Evolutionary conservation across 768 basidiomycete species (phyloP).

Genomic region (Auriculariales sp.): DNA sequence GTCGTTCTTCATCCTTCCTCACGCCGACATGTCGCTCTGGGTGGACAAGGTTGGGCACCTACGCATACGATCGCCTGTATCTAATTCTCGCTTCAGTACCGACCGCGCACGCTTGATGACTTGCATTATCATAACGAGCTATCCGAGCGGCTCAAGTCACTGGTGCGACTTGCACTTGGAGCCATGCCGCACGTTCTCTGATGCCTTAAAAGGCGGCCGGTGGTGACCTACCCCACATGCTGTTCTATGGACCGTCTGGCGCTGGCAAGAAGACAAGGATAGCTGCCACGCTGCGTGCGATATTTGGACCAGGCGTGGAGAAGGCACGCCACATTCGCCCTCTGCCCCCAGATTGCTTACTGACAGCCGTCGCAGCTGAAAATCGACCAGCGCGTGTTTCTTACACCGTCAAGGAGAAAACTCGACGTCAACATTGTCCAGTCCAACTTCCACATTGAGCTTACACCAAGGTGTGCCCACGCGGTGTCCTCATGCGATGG

Average conservation of each 20-base stretch:
- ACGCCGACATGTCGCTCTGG: constrained; percentile 45
- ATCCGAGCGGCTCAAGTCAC: constrained; percentile 61
- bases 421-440: constrained; percentile 94
- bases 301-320: constrained; percentile 87
- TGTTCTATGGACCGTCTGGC: constrained; percentile 94
- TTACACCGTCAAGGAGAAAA: constrained; percentile 87
- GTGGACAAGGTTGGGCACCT: constrained; percentile 30
- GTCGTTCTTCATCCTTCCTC: too few species aligned
- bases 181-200: too few species aligned
- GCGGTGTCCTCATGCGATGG: background rate
- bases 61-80: background rate
- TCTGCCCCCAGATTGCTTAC: background rate
- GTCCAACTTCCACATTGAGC: constrained; percentile 94
- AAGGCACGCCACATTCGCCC: constrained; percentile 39
- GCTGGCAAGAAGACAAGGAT: constrained; percentile 98
- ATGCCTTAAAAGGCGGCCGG: constrained; percentile 48
- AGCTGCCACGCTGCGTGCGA: constrained; percentile 69
- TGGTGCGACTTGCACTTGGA: constrained; percentile 28
- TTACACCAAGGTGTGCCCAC: constrained; percentile 74
- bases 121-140: constrained; percentile 81
- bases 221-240: constrained; percentile 92
- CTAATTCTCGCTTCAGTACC: constrained; percentile 36
- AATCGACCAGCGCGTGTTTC: constrained; percentile 93
- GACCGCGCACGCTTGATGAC: constrained; percentile 69
- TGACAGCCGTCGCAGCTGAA: constrained; percentile 45